Base-by-base conservation (phyloP, 2,329 filamentous ascomycete genomes). In the Fusarium euwallaceae region DNA sequence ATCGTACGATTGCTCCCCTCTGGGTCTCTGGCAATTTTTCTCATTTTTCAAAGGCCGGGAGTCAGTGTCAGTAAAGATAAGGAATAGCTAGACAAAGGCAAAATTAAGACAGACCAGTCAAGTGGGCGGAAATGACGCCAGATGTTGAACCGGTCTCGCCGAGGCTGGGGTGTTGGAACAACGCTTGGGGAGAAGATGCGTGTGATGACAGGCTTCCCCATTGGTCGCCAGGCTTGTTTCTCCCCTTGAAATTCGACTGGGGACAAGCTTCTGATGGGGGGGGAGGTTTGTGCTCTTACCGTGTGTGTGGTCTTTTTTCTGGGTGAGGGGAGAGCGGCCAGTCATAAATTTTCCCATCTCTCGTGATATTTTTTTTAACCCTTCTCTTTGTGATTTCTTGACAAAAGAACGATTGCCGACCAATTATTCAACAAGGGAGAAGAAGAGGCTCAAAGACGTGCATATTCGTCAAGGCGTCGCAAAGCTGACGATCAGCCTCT, bases 1-100 rank as follows among this genome's bases (percentile, higher is more conserved):
- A 78, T 78, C 77, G 75, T 78, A 78, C 77, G 77, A 78, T 79
- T 56, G 60, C 41, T 60, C 59, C 60, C 27, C n/a, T 36, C 56
- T 14, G 45, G 48, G 20, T 24, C 22, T 36, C 16, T 34, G 24
- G 20, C 17, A n/a, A 29, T 22, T 27, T 48, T 29, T 37, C 17
- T 51, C 9, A 1, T 6, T 17, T 20, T 24, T 9, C n/a, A 27
- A 32, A 60, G 24, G 55, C 45, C n/a, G 37, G 61, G 4, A 34
- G 51, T 29, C 32, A 45, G 51, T 29, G 34, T 59, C 41, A 64
- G 51, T 29, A 29, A 9, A 53, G 48, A 53, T 53, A 29, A 53
- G 48, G 16, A 29, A 45, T 22, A 45, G 43, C n/a, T 10, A 39
- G 58, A 45, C 7, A 37, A 58, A 37, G 34, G 41, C 39, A 37